phyloP scores from a whole-genome alignment of 2,329 filamentous ascomycete genomes.

The Lachnellula subtilissima region DNA sequence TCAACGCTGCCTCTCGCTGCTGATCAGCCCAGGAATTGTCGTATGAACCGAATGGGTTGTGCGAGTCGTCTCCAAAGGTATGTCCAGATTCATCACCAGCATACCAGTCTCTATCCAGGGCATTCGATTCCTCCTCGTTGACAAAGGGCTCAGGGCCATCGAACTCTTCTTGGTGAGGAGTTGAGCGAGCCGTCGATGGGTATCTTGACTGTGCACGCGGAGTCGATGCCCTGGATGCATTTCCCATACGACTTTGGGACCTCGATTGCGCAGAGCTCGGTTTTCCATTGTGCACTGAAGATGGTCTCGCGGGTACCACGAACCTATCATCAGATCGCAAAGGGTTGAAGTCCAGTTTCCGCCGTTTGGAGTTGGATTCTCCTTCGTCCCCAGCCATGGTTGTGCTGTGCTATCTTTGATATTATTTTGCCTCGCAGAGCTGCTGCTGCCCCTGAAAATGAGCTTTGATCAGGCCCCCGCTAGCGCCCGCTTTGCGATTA shows the following conservation, averaged over 20 bases:
- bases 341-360: slow-evolving; percentile 59
- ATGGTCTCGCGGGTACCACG: slow-evolving; percentile 32
- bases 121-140: slow-evolving; percentile 64
- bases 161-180: slow-evolving; percentile 51
- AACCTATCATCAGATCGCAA: slow-evolving; percentile 52
- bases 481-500: slow-evolving; percentile 2
- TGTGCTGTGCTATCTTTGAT: neutral
- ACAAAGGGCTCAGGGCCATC: slow-evolving; percentile 58
- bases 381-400: slow-evolving; percentile 38
- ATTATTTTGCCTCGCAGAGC: neutral
- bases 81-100: slow-evolving; percentile 79
- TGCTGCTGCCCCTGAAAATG: neutral
- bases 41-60: slow-evolving; percentile 82
- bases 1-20: slow-evolving; percentile 68
- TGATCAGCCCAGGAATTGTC: slow-evolving; percentile 65
- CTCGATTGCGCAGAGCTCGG: slow-evolving; percentile 35
- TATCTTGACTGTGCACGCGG: slow-evolving; percentile 30
- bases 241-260: slow-evolving; percentile 33
- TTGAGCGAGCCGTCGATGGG: slow-evolving; percentile 32
- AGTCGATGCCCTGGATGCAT: slow-evolving; percentile 29
- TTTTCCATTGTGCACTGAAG: slow-evolving; percentile 16
- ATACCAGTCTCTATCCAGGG: slow-evolving; percentile 90
- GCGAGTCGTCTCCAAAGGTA: slow-evolving; percentile 83
- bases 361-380: slow-evolving; percentile 53
- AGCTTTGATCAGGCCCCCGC: too few species aligned